Conservation (phyloP, 2,329 filamentous ascomycete genomes). For the Catunica adiposa region DNA sequence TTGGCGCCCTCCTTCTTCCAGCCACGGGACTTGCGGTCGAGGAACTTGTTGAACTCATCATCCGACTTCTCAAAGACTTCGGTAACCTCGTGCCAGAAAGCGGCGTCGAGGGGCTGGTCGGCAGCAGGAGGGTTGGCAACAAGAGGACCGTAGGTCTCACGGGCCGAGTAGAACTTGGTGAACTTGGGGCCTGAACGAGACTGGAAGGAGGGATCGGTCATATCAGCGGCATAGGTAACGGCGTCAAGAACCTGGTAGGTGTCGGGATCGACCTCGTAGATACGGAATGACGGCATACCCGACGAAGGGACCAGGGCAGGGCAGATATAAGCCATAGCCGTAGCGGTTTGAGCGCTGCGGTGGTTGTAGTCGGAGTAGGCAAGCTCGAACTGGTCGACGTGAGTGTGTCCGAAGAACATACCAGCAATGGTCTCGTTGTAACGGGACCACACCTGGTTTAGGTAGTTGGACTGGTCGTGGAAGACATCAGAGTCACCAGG, state of each 20-base stretch:
- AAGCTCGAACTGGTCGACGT: slow-evolving; percentile 39
- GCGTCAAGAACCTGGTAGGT: slow-evolving; percentile 39
- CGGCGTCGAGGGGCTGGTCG: slow-evolving; percentile 33
- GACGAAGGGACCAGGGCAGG: slow-evolving; percentile 38
- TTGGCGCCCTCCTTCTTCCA: slow-evolving; percentile 25
- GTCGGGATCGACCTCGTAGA: slow-evolving; percentile 40
- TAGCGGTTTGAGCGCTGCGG: slow-evolving; percentile 27
- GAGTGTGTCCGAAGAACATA: slow-evolving; percentile 42
- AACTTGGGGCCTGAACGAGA: slow-evolving; percentile 29
- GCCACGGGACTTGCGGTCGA: slow-evolving; percentile 31
- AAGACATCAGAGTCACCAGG: slow-evolving; percentile 34
- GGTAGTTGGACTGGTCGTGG: slow-evolving; percentile 34
- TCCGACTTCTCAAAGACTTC: slow-evolving; percentile 28
- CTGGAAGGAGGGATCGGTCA: slow-evolving; percentile 28
- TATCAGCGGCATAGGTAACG: slow-evolving; percentile 38
- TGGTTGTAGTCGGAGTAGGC: slow-evolving; percentile 33
- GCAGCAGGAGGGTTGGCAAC: slow-evolving; percentile 25
- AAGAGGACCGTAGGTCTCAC: slow-evolving; percentile 33
- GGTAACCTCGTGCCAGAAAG: slow-evolving; percentile 44
- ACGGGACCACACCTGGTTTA: slow-evolving; percentile 36
- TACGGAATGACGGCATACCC: slow-evolving; percentile 39
- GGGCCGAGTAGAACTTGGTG: slow-evolving; percentile 39
- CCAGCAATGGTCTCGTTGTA: slow-evolving; percentile 37
- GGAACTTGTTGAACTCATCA: slow-evolving; percentile 30
- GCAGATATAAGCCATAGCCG: slow-evolving; percentile 35